Conservation (phyloP, 169 alveolate genomes). For the Theileria equi region DNA sequence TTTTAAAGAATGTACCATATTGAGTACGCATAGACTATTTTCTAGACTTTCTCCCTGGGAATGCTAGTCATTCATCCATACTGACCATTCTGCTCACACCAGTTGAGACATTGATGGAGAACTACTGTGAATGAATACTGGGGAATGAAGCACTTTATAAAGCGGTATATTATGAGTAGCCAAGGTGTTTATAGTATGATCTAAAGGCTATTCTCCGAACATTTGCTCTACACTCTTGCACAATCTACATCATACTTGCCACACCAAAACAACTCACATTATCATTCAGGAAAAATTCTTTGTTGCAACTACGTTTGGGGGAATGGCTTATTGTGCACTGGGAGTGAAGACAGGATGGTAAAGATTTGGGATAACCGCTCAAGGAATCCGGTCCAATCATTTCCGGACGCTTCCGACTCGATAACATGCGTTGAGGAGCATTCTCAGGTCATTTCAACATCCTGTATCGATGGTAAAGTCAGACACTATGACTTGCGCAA, state of each 20-base stretch:
- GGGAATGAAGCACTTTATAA: no score
- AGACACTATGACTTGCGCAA: conserved; percentile 71
- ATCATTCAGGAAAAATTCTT: conserved; percentile 19
- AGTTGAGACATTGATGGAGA: no score
- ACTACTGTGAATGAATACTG: no score
- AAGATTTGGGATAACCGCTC: conserved; percentile 75
- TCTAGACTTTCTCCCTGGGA: no score
- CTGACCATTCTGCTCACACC: no score
- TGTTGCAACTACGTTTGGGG: conserved; percentile 54
- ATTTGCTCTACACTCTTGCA: no score
- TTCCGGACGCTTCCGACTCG: conserved; percentile 68
- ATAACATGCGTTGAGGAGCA: conserved; percentile 56
- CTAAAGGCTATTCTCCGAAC: no score
- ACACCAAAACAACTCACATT: background rate
- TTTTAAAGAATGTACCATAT: no score
- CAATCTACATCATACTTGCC: background rate
- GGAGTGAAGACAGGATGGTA: conserved; percentile 70
- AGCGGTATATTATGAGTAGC: no score
- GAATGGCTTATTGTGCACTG: conserved; percentile 66
- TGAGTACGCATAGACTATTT: no score
- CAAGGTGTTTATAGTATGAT: no score
- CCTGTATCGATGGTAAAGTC: conserved; percentile 74
- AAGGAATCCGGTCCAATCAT: conserved; percentile 59
- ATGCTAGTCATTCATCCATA: no score
- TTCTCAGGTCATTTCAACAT: conserved; percentile 36